Evolutionary conservation across 1,284 basidiomycete species (phyloP).

Genomic region (Coniophora puteana): DNA sequence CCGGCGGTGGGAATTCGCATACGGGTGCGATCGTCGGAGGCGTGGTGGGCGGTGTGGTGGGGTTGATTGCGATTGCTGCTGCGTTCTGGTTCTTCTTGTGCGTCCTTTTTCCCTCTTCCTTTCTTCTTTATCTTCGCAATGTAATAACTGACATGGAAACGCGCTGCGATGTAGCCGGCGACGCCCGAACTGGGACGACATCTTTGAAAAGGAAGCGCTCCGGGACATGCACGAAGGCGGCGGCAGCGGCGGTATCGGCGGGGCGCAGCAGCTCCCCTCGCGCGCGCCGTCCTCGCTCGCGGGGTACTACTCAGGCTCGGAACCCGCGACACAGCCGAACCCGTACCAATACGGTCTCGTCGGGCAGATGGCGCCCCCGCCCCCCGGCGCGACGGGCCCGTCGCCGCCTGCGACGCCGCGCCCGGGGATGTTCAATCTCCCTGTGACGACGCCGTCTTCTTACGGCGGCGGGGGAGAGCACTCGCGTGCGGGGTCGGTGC

Average conservation of each 20-base stretch:
- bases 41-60: constrained; percentile 47
- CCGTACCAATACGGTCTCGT: constrained; percentile 52
- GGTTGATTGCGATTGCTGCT: constrained; percentile 37
- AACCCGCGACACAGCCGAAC: no score
- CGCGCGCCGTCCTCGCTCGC: no score
- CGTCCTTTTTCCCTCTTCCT: constrained; percentile 12
- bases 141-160: constrained; percentile 8
- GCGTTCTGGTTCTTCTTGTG: constrained; percentile 50
- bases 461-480: constrained; percentile 12
- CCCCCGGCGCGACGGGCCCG: constrained; percentile 27
- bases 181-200: constrained; percentile 44
- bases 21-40: constrained; percentile 52
- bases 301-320: constrained; percentile 25
- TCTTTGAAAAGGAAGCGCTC: constrained; percentile 39
- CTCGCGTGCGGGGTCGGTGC: no score
- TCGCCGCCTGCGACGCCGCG: constrained; percentile 24
- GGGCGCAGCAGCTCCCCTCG: no score
- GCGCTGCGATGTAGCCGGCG: constrained; percentile 34
- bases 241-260: no score
- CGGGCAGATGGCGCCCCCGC: constrained; percentile 38
- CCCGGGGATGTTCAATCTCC: constrained; percentile 15
- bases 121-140: constrained; percentile 9
- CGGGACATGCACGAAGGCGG: no score
- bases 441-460: constrained; percentile 4
- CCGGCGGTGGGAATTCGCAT: no score